Conservation (phyloP, 2,329 filamentous ascomycete genomes). For the Bipolaris victoriae region DNA sequence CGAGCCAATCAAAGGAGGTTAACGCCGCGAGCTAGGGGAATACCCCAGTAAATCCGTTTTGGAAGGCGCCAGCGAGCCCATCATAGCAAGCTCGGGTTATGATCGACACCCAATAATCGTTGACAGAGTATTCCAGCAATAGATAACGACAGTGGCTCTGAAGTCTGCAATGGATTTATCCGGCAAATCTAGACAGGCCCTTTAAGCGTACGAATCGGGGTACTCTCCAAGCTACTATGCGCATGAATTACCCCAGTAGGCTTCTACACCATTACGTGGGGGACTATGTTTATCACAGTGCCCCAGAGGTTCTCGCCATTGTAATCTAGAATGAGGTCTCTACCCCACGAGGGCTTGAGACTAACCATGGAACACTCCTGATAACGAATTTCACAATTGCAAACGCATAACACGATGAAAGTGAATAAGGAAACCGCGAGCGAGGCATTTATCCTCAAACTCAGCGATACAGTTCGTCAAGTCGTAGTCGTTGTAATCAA, state of each 20-base stretch:
- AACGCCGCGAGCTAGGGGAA: background rate
- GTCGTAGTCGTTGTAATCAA: background rate
- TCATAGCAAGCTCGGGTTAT: background rate
- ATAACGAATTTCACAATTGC: background rate
- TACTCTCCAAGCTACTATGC: background rate
- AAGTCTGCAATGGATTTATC: background rate
- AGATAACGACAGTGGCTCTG: background rate
- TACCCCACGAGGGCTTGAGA: background rate
- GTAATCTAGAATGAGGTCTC: background rate
- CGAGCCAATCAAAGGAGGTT: background rate
- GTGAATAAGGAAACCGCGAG: background rate
- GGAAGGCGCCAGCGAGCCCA: background rate
- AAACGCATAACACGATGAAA: background rate
- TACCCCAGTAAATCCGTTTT: background rate
- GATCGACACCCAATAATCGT: background rate
- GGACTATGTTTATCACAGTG: background rate
- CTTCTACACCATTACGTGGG: background rate
- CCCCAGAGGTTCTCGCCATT: background rate
- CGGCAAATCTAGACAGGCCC: background rate
- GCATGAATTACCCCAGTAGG: background rate
- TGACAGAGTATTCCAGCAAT: background rate
- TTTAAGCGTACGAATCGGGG: background rate
- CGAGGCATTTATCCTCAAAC: background rate
- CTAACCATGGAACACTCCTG: background rate
- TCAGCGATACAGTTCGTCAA: background rate